A percentile compares a stretch with the other conserved stretches of the same genome.
Evolutionary conservation across 2,329 filamentous ascomycete genomes (phyloP).

Genomic region (Shiraia sp.): DNA sequence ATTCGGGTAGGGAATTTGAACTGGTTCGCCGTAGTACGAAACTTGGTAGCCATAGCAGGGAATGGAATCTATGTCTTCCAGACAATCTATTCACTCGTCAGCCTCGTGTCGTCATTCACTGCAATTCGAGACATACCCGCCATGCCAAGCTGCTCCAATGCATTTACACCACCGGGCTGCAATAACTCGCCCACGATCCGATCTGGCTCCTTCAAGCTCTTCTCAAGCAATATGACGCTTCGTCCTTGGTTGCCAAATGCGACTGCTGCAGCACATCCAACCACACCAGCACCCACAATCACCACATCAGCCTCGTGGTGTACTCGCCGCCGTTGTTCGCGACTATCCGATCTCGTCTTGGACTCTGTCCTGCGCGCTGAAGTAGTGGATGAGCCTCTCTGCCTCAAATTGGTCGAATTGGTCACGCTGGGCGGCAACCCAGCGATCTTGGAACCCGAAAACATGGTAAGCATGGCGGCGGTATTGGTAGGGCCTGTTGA

Average conservation of each 20-base stretch:
- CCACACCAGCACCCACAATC: constrained; percentile 86
- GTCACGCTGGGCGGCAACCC: constrained; percentile 27
- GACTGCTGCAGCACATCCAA: constrained; percentile 84
- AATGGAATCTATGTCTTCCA: constrained; percentile 87
- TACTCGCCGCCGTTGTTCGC: constrained; percentile 53
- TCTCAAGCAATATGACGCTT: constrained; percentile 87
- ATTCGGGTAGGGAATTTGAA: constrained; percentile 78
- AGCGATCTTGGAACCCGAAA: constrained; percentile 25
- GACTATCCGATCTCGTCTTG: constrained; percentile 23
- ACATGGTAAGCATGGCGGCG: constrained; percentile 30
- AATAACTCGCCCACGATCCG: constrained; percentile 94
- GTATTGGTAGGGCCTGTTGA: constrained; percentile 2
- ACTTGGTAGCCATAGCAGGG: constrained; percentile 85
- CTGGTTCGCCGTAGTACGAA: constrained; percentile 74
- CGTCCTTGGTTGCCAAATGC: constrained; percentile 86
- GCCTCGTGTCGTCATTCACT: neutral
- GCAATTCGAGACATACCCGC: constrained; percentile 37
- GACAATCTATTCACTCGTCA: constrained; percentile 59
- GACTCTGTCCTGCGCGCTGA: constrained; percentile 14
- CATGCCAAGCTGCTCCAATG: constrained; percentile 79
- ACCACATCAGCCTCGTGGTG: constrained; percentile 78
- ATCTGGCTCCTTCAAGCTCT: constrained; percentile 87
- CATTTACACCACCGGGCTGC: constrained; percentile 86
- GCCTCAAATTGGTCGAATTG: constrained; percentile 11
- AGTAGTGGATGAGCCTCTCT: constrained; percentile 17